Base-by-base conservation (phyloP, 495 filamentous ascomycete genomes). In the Xylaria bambusicola region DNA sequence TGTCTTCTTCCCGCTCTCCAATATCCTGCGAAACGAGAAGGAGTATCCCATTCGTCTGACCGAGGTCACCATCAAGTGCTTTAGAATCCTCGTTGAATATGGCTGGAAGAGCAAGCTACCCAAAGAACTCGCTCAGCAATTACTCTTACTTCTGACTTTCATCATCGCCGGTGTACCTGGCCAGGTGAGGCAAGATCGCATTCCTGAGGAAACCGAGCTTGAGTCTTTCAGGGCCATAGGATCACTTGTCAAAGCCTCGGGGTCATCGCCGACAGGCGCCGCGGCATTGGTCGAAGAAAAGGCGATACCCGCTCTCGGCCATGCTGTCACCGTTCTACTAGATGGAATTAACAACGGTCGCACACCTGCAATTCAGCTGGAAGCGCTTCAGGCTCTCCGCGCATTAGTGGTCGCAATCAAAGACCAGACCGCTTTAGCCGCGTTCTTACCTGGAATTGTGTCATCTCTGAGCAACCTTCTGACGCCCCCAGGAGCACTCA, bases 1-100 rank as follows among this genome's bases (percentile, higher is more conserved):
- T 76, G 83, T 88, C 63, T 98, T 98, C 79, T 94, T 96, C 64
- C 94, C 94, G 0, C 75, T 99, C 0, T 91, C 90, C 2, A 88
- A 95, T 60, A 85, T 98, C 48, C 88, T 99, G 62, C 86, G 89
- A 55, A 81, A 85, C 50, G 87, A 86, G 50, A 84, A 92, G 61
- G 78, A 80, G 27, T 79, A 92, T 31, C 84, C 95, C 6, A 81
- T 88, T 27, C 82, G 83, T 31, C 84, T 89, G 21, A 70, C 93
- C 3, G 94, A 99, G 71, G 64, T 87, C 23, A 83, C 86, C 33
- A 80, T 97, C 17, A 81, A 84, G 57, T 92, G 89, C 60, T 74
- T 97, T 33, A 73, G 81, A 9, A 77, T 91, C 23, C 77, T 98
- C 18, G 80, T 97, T 18, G 73, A 82, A 21, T 75, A 88, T 66